Conservation (phyloP, 495 filamentous ascomycete species). For the Aspergillus ellipticus region DNA sequence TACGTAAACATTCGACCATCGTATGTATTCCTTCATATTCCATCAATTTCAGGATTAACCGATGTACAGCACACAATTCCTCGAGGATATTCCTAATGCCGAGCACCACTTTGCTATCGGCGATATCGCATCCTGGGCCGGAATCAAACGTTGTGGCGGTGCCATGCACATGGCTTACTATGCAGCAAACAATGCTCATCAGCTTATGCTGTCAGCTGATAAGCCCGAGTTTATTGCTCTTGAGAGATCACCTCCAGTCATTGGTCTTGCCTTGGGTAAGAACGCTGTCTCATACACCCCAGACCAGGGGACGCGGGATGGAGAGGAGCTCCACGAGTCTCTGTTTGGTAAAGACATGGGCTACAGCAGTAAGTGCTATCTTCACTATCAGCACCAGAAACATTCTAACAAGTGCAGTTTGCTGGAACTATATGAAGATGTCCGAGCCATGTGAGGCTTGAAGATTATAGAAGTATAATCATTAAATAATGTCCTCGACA, state of each 20-base stretch:
- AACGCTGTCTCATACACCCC: slow-evolving; percentile 58
- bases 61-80: slow-evolving; percentile 34
- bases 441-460: not conserved
- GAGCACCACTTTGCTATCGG: slow-evolving; percentile 55
- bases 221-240: slow-evolving; percentile 44
- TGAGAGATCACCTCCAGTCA: slow-evolving; percentile 54
- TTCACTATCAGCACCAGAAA: too few species aligned
- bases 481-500: too few species aligned
- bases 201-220: slow-evolving; percentile 45
- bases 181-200: slow-evolving; percentile 58
- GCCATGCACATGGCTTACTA: slow-evolving; percentile 65
- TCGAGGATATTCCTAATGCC: slow-evolving; percentile 43
- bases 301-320: slow-evolving; percentile 45
- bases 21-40: slow-evolving; percentile 12
- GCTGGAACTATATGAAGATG: slow-evolving; percentile 54
- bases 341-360: slow-evolving; percentile 68
- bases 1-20: slow-evolving; percentile 53
- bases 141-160: slow-evolving; percentile 66
- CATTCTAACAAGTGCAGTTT: slow-evolving; percentile 40
- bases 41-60: slow-evolving; percentile 22
- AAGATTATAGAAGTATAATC: too few species aligned
- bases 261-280: slow-evolving; percentile 63
- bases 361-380: slow-evolving; percentile 45
- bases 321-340: slow-evolving; percentile 53
- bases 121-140: slow-evolving; percentile 51